Evolutionary conservation across 345 rosid genomes (phyloP), one percentile per base, ranked within the genome.

Genomic region (Hevea brasiliensis): DNA sequence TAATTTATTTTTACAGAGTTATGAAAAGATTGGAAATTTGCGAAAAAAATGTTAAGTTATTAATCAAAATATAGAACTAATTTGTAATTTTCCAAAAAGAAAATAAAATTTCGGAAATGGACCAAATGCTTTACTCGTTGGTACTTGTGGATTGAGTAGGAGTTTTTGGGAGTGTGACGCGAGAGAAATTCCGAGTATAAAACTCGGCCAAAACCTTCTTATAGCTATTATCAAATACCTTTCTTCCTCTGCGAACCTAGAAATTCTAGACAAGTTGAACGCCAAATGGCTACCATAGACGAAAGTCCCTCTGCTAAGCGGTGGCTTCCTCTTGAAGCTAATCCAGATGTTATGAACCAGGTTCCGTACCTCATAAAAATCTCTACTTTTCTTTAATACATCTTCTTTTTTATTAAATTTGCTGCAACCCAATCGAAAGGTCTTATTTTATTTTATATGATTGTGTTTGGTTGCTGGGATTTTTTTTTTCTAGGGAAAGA

Each of bases 311-410:
- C 88, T 62, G 77, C 91, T 60, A 90, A 91, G 87, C 81, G 88
- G 80, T 92, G 99, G 99, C 99, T 95, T 85, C 99, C 98, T 77
- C 93, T 95, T 48, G 99, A 95, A 86, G 97, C 99, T 76, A 95
- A 95, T 65, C 99, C 98, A 7, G 94, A 92, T 20, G 89, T 95
- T 59, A 92, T 95, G 94, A 92, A 92, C 84, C 99, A 92, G 99
- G 99, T 89, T 3, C n/a, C 54, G 6, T n/a, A 18, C 15, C 12
- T 5, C 13, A 7, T 37, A 42, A n/a, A 42, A 32, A 3, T 21
- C 26, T 32, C 9, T 17, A 4, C 12, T 8, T 7, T 61, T 17
- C n/a, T 32, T 40, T 20, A 12, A 1, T 20, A 9, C 42, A n/a
- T 37, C 13, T 3, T 18, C 10, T 41, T 48, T 11, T 64, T 40